phyloP scores from a whole-genome alignment of 2,329 filamentous ascomycete species.

The Colletotrichum trifolii region DNA sequence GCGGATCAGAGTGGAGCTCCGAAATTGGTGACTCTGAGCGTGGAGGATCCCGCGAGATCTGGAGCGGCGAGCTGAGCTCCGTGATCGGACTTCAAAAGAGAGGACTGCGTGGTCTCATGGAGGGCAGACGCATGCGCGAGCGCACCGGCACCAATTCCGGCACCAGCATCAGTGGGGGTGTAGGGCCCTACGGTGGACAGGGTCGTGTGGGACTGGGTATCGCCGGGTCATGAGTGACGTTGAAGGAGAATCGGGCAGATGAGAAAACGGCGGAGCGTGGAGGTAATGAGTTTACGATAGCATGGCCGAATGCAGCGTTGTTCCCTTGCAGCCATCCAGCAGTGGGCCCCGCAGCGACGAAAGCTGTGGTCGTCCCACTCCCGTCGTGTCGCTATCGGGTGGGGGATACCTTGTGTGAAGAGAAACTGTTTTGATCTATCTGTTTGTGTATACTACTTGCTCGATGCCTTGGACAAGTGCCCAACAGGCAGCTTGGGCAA shows the following conservation, averaged over 20 bases:
- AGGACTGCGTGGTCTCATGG: constrained; percentile 92
- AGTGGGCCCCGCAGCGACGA: not conserved
- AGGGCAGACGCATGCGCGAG: constrained; percentile 87
- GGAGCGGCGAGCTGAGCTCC: constrained; percentile 84
- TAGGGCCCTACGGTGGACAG: constrained; percentile 38
- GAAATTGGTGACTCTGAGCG: constrained; percentile 62
- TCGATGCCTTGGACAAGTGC: too few species aligned
- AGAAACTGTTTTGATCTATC: too few species aligned
- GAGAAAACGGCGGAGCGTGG: not conserved
- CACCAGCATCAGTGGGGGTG: constrained; percentile 36
- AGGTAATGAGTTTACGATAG: constrained; percentile 35
- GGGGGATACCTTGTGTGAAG: too few species aligned
- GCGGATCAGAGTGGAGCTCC: constrained; percentile 67
- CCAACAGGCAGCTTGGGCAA: too few species aligned
- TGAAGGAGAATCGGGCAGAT: not conserved
- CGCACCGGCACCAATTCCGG: constrained; percentile 61
- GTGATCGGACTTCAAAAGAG: constrained; percentile 97
- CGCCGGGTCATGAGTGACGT: constrained; percentile 52
- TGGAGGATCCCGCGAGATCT: constrained; percentile 71
- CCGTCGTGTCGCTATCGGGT: too few species aligned
- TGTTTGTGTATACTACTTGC: too few species aligned
- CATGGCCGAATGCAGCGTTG: constrained; percentile 27
- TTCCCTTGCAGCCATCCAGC: not conserved
- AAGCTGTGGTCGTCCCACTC: not conserved
- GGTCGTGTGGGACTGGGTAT: constrained; percentile 64